A percentile compares a stretch with the other conserved stretches of the same genome.
phyloP scores from a whole-genome alignment of 805 yeast species.

The Nakazawaea peltata region DNA sequence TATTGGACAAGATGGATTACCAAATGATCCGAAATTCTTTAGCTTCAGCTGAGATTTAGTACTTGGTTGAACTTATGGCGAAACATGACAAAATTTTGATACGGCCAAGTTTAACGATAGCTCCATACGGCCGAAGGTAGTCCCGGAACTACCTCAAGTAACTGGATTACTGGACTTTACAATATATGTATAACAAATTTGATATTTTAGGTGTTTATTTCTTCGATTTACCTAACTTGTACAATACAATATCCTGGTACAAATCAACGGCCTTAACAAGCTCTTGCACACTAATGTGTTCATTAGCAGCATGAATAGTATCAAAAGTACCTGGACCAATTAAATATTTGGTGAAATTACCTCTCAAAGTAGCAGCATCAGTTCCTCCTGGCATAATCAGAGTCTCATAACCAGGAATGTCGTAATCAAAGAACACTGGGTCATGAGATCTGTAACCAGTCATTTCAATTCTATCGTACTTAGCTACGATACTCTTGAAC shows the following conservation, averaged over 20 bases:
- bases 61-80: no score
- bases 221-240: conserved; percentile 7
- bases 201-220: no score
- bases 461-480: conserved; percentile 18
- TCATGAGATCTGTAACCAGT: conserved; percentile 16
- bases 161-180: no score
- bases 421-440: conserved; percentile 44
- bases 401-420: conserved; percentile 59
- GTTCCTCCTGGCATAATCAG: conserved; percentile 43
- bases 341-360: conserved; percentile 29
- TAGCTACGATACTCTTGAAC: conserved; percentile 27
- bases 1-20: conserved; percentile 23
- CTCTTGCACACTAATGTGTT: conserved; percentile 33
- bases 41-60: conserved; percentile 8
- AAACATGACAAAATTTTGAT: no score
- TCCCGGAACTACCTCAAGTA: no score
- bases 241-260: conserved; percentile 29
- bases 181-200: no score
- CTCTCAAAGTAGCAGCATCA: conserved; percentile 17
- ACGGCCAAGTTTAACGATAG: no score
- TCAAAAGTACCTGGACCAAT: conserved; percentile 50
- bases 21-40: conserved; percentile 9
- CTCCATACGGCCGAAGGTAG: no score
- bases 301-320: conserved; percentile 43
- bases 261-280: conserved; percentile 40